These are phyloP conservation scores for Lolium multiflorum DNA, from an alignment of 176 grass and related monocot species.

Conservation along the genomic window DNA sequence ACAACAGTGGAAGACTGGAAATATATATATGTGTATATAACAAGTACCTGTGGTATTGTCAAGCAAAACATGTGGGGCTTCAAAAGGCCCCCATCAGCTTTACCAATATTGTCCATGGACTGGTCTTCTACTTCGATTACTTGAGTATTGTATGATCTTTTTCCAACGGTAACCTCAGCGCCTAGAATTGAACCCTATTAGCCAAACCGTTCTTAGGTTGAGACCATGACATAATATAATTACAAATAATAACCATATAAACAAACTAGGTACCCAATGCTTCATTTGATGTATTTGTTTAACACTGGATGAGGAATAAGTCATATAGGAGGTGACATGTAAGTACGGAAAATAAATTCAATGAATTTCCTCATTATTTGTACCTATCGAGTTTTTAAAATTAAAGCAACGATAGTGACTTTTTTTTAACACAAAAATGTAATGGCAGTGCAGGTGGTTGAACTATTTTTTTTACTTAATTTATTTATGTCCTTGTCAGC, in stretches of 20 bases:
- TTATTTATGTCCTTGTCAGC: neutral
- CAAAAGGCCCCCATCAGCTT: slow-evolving; percentile 63
- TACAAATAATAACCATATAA: slow-evolving; percentile 18
- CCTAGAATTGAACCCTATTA: slow-evolving; percentile 99
- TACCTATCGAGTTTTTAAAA: slow-evolving; percentile 5
- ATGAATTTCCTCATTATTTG: neutral
- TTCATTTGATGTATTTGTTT: neutral
- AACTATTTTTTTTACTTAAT: neutral
- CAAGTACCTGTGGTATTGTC: slow-evolving; percentile 75
- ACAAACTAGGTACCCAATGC: neutral
- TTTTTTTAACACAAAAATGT: neutral
- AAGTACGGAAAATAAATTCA: neutral
- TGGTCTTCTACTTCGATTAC: slow-evolving; percentile 73
- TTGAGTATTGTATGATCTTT: slow-evolving; percentile 67
- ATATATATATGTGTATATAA: neutral
- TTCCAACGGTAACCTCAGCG: slow-evolving; percentile 81
- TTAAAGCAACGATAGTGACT: neutral
- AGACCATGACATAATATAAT: slow-evolving; percentile 47
- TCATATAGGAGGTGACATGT: neutral
- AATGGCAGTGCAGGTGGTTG: slow-evolving; percentile 19
- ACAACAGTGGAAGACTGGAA: neutral
- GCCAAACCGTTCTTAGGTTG: slow-evolving; percentile 91
- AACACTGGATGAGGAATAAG: slow-evolving; percentile 1
- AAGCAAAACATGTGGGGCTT: slow-evolving; percentile 81
- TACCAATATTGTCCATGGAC: slow-evolving; percentile 35